A percentile compares a stretch with the other conserved stretches of the same genome.
Evolutionary conservation across 179 eudicot genomes (phyloP).

Genomic region (Silene coronaria): DNA sequence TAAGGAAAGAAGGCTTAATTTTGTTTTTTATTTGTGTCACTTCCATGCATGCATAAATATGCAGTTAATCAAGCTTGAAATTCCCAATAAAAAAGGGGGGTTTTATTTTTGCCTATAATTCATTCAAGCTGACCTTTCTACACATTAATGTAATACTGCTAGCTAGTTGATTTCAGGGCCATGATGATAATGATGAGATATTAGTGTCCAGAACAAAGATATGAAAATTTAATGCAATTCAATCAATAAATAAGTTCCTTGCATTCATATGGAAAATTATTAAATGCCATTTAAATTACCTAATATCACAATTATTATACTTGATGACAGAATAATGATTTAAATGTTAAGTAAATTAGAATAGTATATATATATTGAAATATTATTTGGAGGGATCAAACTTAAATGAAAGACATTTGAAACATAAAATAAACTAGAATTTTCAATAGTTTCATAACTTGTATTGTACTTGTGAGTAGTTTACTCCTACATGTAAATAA

Average conservation of each 20-base stretch:
- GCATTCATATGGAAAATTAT: neutral
- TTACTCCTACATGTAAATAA: no score
- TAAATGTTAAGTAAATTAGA: no score
- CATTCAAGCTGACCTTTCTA: slow-evolving; percentile 19
- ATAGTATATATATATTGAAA: no score
- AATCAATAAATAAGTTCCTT: neutral
- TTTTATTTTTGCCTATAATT: slow-evolving; percentile 1
- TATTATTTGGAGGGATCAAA: no score
- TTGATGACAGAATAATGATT: no score
- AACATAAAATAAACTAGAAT: no score
- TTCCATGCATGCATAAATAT: slow-evolving; percentile 23
- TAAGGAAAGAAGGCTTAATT: no score
- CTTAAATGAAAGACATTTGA: no score
- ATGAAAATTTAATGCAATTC: slow-evolving; percentile 13
- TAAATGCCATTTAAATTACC: neutral
- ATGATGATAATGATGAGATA: slow-evolving; percentile 34
- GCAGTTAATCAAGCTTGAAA: slow-evolving; percentile 18
- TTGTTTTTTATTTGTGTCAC: no score
- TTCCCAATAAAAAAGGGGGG: slow-evolving; percentile 24
- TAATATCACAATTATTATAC: neutral
- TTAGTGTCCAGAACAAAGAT: slow-evolving; percentile 36
- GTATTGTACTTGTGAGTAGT: no score
- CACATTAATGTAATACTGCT: slow-evolving; percentile 19
- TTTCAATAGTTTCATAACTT: no score
- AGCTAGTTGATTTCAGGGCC: slow-evolving; percentile 39